These are phyloP conservation scores for Aspergillus incahuasiensis DNA, from an alignment of 495 filamentous ascomycete species.

Conservation along the genomic window DNA sequence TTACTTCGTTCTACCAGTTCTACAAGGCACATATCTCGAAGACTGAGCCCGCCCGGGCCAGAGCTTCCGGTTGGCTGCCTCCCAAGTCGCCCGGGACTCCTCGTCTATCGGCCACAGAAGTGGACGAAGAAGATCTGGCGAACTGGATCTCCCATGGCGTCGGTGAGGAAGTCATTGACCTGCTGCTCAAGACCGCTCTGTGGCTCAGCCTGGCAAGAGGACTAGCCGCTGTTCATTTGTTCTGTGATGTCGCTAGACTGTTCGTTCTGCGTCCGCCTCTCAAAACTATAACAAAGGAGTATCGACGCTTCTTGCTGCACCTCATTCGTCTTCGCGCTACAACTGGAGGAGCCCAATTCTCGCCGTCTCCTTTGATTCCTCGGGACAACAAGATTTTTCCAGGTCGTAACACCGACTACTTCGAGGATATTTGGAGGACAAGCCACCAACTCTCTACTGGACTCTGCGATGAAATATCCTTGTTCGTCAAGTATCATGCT, in stretches of 20 bases:
- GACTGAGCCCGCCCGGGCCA: constrained; percentile 15
- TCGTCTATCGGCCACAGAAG: constrained; percentile 4
- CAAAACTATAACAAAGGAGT: neutral
- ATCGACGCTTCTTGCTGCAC: constrained; percentile 14
- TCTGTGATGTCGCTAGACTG: constrained; percentile 20
- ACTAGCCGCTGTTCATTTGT: constrained; percentile 25
- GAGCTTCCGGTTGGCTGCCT: constrained; percentile 18
- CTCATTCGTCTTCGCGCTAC: constrained; percentile 17
- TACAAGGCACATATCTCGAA: constrained; percentile 26
- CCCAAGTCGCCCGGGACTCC: constrained; percentile 9
- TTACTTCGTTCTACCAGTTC: constrained; percentile 51
- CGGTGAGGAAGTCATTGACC: neutral
- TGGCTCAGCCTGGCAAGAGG: constrained; percentile 28
- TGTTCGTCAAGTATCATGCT: constrained; percentile 2
- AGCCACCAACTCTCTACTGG: constrained; percentile 8
- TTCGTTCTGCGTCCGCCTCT: constrained; percentile 14
- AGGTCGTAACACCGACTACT: constrained; percentile 16
- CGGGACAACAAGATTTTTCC: constrained; percentile 1
- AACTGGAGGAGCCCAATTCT: constrained; percentile 3
- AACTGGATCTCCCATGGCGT: constrained; percentile 10
- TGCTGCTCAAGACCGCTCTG: constrained; percentile 22
- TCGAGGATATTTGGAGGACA: constrained; percentile 17
- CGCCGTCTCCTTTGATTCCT: constrained; percentile 1
- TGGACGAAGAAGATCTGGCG: constrained; percentile 9
- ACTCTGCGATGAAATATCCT: constrained; percentile 7